Evolutionary conservation across 1,139 yeast species (phyloP), one percentile per base, ranked within the genome.

Genomic region (Kluyveromyces sp.): DNA sequence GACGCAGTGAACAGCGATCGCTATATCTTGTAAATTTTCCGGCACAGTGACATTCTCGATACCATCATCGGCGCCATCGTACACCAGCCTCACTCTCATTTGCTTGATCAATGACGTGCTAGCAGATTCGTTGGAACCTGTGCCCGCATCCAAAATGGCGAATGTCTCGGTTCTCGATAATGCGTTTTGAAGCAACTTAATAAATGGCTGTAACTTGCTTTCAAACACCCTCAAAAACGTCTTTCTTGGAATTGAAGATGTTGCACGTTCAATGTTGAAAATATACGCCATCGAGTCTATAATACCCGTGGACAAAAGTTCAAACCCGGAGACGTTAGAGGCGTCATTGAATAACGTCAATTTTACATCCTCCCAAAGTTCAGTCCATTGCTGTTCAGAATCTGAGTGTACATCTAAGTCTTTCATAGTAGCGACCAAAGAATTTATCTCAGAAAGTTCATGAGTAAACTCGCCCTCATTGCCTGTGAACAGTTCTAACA

Each of bases 1-100:
- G 54, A 88, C 81, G 0, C 95, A 95, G 60, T 88, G 96, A n/a
- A 85, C 84, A 15, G 89, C 74, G 16, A 88, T 66, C 29, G 78
- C 65, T 56, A 81, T 58, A 31, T 68, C 67, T 32, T 67, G 67
- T 51, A 69, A 55, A 6, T 56, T 58, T 1, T 62, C 55, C 1
- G 73, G 69, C 1, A 65, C 46, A 19, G 57, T 57, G 2, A 59
- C 65, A 6, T 31, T 20, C 9, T 54, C 58, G 7, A 60, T 67
- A n/a, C 61, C 61, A 37, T 29, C 33, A 12, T 17, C 26, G 3
- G 11, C 11, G 2, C 60, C 61, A 7, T 51, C 52, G 36, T 50
- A 51, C 3, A 48, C 50, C 25, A 88, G 68, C 48, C 72, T 75
- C 11, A 88, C 55, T 48, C 78, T 78, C 35, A 88, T 68, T 58